phyloP scores from a whole-genome alignment of 2,329 filamentous ascomycete genomes.

The Aspergillus nomiae region DNA sequence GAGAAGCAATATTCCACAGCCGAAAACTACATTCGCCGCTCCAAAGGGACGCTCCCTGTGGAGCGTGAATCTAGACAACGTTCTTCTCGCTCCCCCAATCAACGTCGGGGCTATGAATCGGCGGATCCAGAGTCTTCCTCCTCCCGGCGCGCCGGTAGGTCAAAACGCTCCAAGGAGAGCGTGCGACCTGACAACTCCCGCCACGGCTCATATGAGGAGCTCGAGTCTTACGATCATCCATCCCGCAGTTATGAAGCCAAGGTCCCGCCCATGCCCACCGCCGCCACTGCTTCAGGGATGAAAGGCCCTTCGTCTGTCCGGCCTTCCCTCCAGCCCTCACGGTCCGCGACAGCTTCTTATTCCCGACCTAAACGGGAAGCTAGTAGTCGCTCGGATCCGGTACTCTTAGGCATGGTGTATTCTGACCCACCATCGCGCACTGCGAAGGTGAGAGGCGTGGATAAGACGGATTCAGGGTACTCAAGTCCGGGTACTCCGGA shows the following conservation, averaged over 20 bases:
- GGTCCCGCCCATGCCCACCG: constrained; percentile 39
- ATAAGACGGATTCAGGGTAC: constrained; percentile 48
- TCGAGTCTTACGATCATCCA: constrained; percentile 22
- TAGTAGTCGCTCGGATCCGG: constrained; percentile 29
- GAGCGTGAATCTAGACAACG: constrained; percentile 29
- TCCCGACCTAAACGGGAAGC: constrained; percentile 32
- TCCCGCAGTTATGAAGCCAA: constrained; percentile 26
- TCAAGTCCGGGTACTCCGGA: constrained; percentile 49
- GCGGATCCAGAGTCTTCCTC: constrained; percentile 34
- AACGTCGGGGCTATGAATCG: constrained; percentile 31
- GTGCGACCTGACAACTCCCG: constrained; percentile 31
- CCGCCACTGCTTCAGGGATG: constrained; percentile 35
- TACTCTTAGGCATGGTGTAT: constrained; percentile 30
- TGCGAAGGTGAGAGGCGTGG: constrained; percentile 38
- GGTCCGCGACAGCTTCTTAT: constrained; percentile 34
- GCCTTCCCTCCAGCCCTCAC: constrained; percentile 33
- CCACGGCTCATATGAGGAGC: constrained; percentile 34
- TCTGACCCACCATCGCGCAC: constrained; percentile 32
- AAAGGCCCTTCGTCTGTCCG: constrained; percentile 32
- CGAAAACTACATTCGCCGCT: constrained; percentile 42
- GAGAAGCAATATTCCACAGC: constrained; percentile 33
- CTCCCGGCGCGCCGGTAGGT: constrained; percentile 31
- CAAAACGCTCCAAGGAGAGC: constrained; percentile 31
- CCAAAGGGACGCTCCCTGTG: constrained; percentile 25
- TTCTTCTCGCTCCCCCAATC: constrained; percentile 37